A percentile compares a stretch with the other conserved stretches of the same genome.
Evolutionary conservation across 2,329 filamentous ascomycete genomes (phyloP).

Genomic region (Dendryphion nanum): DNA sequence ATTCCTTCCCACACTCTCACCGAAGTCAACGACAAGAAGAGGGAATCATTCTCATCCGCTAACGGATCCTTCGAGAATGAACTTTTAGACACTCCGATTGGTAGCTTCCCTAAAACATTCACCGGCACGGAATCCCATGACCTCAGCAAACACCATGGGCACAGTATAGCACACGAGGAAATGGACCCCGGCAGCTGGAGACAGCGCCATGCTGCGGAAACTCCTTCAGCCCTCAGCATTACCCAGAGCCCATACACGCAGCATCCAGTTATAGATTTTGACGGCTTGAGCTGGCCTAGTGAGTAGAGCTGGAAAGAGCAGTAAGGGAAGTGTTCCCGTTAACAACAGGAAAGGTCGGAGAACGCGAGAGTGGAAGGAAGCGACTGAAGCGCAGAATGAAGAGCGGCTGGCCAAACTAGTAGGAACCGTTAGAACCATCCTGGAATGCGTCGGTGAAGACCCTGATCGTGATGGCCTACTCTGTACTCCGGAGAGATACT

Average conservation of each 20-base stretch:
- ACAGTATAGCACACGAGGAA: no score
- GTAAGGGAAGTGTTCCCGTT: constrained; percentile 7
- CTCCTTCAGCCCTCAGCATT: constrained; percentile 53
- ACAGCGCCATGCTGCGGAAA: no score
- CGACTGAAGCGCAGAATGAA: constrained; percentile 57
- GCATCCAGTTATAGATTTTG: constrained; percentile 53
- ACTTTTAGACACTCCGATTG: no score
- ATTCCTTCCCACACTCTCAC: no score
- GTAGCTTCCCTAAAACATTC: no score
- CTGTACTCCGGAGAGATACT: constrained; percentile 77
- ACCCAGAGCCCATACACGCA: constrained; percentile 51
- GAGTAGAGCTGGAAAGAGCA: constrained; percentile 15
- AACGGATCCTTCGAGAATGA: no score
- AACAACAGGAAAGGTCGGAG: constrained; percentile 56
- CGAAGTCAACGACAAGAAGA: no score
- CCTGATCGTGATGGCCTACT: constrained; percentile 62
- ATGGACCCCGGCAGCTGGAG: no score
- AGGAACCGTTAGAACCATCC: constrained; percentile 61
- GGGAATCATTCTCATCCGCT: no score
- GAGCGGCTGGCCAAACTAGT: constrained; percentile 60
- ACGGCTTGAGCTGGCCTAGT: constrained; percentile 57
- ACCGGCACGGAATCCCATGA: no score
- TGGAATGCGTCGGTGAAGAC: constrained; percentile 66
- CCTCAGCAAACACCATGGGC: no score
- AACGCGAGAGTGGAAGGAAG: constrained; percentile 61